Evolutionary conservation across 2,329 filamentous ascomycete species (phyloP).

Genomic region (Calycina herbarum): DNA sequence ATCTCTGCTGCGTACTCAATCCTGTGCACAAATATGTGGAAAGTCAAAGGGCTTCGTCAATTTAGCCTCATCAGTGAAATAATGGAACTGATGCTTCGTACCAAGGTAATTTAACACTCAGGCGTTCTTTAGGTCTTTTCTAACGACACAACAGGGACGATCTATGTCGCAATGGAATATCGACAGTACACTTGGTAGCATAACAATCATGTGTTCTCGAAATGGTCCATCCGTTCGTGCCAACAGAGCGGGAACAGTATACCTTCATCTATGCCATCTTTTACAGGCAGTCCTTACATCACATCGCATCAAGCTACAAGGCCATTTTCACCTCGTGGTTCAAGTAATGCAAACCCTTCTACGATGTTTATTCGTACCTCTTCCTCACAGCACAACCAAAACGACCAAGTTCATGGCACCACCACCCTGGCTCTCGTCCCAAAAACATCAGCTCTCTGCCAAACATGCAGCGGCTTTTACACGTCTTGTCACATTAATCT

Average conservation of each 20-base stretch:
- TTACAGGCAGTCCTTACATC: constrained; percentile 58
- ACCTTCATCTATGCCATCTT: constrained; percentile 47
- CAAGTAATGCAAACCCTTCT: constrained; percentile 57
- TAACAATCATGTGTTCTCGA: constrained; percentile 36
- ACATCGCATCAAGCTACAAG: constrained; percentile 60
- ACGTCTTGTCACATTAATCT: constrained; percentile 58
- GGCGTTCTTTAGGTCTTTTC: background rate
- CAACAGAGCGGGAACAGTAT: constrained; percentile 30
- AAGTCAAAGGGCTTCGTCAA: constrained; percentile 28
- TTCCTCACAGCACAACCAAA: constrained; percentile 32
- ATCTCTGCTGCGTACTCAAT: constrained; percentile 31
- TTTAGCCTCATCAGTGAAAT: constrained; percentile 36
- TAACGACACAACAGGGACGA: constrained; percentile 23
- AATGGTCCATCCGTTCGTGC: constrained; percentile 27
- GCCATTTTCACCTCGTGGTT: constrained; percentile 60
- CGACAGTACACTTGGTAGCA: constrained; percentile 36
- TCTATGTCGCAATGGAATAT: constrained; percentile 38
- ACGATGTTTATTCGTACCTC: constrained; percentile 48
- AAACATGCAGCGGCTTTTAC: constrained; percentile 53
- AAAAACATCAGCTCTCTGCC: constrained; percentile 36
- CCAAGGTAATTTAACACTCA: constrained; percentile 28
- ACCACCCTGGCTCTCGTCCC: constrained; percentile 40
- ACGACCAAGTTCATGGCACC: constrained; percentile 29
- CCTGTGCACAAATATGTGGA: constrained; percentile 28
- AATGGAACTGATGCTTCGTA: constrained; percentile 36